Percentiles rank a stretch among this genome's conserved stretches.
phyloP scores from a whole-genome alignment of 176 grass and related monocot genomes.

The Echinochloa phyllopogon region DNA sequence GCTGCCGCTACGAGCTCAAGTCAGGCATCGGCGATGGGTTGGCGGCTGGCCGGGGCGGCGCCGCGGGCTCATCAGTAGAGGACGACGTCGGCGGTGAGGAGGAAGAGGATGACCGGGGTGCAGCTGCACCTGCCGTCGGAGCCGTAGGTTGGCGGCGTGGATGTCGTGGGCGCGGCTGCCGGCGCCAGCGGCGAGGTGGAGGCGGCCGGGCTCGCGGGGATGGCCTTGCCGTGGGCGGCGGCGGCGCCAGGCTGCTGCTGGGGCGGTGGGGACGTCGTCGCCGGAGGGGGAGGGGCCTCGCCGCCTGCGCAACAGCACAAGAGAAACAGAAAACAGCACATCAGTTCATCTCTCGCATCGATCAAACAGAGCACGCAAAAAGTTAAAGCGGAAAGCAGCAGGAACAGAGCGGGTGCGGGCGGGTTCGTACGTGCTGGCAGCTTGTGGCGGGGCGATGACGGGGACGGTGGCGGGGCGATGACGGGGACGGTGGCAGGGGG shows the following conservation, averaged over 20 bases:
- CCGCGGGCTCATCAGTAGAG: slow-evolving; percentile 6
- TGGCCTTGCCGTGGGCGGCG: slow-evolving; percentile 7
- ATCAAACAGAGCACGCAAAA: neutral
- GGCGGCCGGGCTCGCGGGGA: neutral
- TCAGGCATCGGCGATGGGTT: slow-evolving; percentile 26
- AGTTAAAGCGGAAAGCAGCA: neutral
- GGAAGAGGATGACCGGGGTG: neutral
- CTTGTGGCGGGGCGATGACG: slow-evolving; percentile 31
- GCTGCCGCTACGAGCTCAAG: slow-evolving; percentile 11
- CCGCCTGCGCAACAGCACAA: neutral
- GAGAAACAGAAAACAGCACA: neutral
- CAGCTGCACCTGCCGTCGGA: too few relatives aligned
- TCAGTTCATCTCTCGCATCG: neutral
- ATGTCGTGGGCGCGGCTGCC: neutral
- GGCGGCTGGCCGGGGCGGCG: slow-evolving; percentile 4
- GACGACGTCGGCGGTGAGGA: neutral
- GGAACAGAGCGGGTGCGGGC: neutral
- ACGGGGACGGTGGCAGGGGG: slow-evolving; percentile 9
- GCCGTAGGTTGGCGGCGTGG: neutral
- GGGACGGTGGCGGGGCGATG: slow-evolving; percentile 24
- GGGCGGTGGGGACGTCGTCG: neutral
- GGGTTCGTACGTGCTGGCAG: slow-evolving; percentile 20
- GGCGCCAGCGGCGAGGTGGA: neutral
- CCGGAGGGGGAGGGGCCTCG: slow-evolving; percentile 21
- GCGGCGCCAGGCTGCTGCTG: neutral